phyloP scores from a whole-genome alignment of 2,329 filamentous ascomycete genomes.

The Biscogniauxia mediterranea region DNA sequence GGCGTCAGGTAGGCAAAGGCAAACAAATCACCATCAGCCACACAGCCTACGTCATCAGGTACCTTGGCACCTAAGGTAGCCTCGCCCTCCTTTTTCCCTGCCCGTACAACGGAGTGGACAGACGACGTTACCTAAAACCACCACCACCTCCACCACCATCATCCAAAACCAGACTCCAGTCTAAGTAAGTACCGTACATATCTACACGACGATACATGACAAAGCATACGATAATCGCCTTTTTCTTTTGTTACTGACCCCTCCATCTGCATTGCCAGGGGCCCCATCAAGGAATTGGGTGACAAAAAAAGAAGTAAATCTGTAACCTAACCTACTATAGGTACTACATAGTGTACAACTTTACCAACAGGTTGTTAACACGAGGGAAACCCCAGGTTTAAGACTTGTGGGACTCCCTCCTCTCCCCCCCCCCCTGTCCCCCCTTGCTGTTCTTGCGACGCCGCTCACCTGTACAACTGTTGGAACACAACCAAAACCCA shows the following conservation, averaged over 20 bases:
- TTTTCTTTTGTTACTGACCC: too few relatives aligned
- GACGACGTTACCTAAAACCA: not conserved
- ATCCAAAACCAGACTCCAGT: not conserved
- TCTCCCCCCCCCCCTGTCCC: too few relatives aligned
- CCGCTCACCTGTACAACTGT: too few relatives aligned
- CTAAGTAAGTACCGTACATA: too few relatives aligned
- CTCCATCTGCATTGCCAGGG: not conserved
- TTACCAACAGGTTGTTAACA: too few relatives aligned
- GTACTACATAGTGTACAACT: too few relatives aligned
- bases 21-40: slow-evolving; percentile 20
- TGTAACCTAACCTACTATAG: too few relatives aligned
- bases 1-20: not conserved
- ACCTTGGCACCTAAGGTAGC: slow-evolving; percentile 1
- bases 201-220: slow-evolving; percentile 1
- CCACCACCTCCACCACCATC: not conserved
- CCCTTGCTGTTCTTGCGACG: too few relatives aligned
- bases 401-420: too few relatives aligned
- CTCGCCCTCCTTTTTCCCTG: slow-evolving; percentile 22
- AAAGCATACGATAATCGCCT: not conserved
- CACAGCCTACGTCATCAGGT: slow-evolving; percentile 26
- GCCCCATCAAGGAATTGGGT: not conserved
- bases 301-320: too few relatives aligned
- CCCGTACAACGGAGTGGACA: slow-evolving; percentile 7
- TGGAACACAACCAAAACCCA: too few relatives aligned
- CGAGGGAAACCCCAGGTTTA: too few relatives aligned